Evolutionary conservation across 1,139 yeast species (phyloP), one percentile per base, ranked within the genome.

Genomic region (Magnusiomyces fungicola): DNA sequence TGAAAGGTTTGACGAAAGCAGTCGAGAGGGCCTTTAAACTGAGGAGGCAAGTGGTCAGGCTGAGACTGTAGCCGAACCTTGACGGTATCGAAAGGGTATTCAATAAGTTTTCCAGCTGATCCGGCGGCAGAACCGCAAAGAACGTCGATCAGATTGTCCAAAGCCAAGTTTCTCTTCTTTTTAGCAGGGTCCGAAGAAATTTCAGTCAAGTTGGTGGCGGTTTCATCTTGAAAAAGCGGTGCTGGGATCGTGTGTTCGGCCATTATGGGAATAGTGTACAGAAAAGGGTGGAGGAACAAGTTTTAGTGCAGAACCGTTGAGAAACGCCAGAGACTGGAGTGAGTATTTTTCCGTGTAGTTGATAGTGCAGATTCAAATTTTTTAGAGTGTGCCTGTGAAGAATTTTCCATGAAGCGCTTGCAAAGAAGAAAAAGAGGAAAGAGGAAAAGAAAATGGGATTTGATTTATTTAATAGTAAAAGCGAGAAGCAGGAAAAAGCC

Each of bases 31-130:
- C 83, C 78, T 0, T 58, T 54, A 55, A 69, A 78, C 45, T 56
- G 64, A 23, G 70, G 57, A 0, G 79, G 78, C 12, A 53, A 54
- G 42, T 68, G 66, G 25, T 75, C 71, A 1, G 80, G 76, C 56
- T 79, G 81, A 0, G 95, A 79, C 66, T 90, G 97, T 32, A 90
- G 72, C 50, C 97, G 72, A 2, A 90, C 97, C 65, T 90, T 90
- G 47, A 89, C 76, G 0, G 97, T 90, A 62, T 90, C 97, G 58
- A 90, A 87, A 0, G 97, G 97, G 60, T 81, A 89, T 66, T 90
- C 97, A 5, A 90, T 77, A 32, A 85, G 62, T 62, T 90, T 90
- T 2, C 96, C 97, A 9, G 80, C 68, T 55, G 87, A 83, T 7
- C 97, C 97, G 0, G 97, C 80, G 10, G 74, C 52, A 14, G 70